phyloP scores from a whole-genome alignment of 805 yeast genomes.

The Lachancea quebecensis region DNA sequence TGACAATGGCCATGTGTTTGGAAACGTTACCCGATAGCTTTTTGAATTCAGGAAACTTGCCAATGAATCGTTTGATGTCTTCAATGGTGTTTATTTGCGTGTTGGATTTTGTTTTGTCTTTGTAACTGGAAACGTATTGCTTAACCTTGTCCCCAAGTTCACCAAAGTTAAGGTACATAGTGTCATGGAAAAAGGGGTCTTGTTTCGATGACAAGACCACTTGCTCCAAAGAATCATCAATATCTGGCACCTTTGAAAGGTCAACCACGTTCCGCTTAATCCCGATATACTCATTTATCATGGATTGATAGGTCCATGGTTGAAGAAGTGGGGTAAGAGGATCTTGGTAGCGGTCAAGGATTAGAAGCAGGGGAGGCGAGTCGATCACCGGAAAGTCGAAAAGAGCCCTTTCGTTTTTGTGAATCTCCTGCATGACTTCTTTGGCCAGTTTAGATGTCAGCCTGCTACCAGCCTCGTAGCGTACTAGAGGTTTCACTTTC shows the following conservation, averaged over 20 bases:
- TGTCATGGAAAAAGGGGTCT: slow-evolving; percentile 70
- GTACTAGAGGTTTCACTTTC: slow-evolving; percentile 69
- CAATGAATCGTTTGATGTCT: slow-evolving; percentile 87
- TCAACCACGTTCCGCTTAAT: slow-evolving; percentile 76
- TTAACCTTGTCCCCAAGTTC: slow-evolving; percentile 87
- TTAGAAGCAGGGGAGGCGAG: slow-evolving; percentile 62
- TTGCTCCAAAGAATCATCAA: slow-evolving; percentile 52
- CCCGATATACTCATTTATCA: slow-evolving; percentile 90
- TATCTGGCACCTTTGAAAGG: slow-evolving; percentile 47
- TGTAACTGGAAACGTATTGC: slow-evolving; percentile 75
- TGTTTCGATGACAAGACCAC: slow-evolving; percentile 60
- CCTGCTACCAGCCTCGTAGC: slow-evolving; percentile 65
- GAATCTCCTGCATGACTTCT: slow-evolving; percentile 52
- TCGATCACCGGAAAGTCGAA: slow-evolving; percentile 64
- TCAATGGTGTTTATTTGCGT: slow-evolving; percentile 64
- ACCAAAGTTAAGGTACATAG: slow-evolving; percentile 89
- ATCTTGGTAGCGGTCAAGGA: slow-evolving; percentile 81
- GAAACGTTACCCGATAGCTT: slow-evolving; percentile 81
- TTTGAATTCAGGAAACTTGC: slow-evolving; percentile 89
- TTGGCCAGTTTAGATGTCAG: slow-evolving; percentile 62
- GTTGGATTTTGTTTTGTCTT: slow-evolving; percentile 67
- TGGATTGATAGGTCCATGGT: slow-evolving; percentile 98
- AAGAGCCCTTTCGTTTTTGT: slow-evolving; percentile 46
- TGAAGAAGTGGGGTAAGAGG: slow-evolving; percentile 87
- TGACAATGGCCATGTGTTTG: slow-evolving; percentile 84